phyloP scores from a whole-genome alignment of 352 stramenopile species.

The Phytophthora ramorum region DNA sequence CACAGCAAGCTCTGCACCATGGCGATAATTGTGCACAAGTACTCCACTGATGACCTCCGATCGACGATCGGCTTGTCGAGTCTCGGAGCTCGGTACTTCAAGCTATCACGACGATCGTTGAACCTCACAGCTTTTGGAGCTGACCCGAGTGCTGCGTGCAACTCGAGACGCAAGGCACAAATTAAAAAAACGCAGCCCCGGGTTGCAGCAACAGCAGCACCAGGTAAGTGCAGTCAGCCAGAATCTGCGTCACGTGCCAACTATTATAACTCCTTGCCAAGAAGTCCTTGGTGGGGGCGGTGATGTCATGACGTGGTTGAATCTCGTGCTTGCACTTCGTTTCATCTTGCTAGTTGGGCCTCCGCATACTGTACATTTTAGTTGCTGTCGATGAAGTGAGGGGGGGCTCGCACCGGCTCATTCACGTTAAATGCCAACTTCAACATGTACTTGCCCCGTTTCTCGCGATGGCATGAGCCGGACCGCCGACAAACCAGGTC shows the following conservation, averaged over 20 bases:
- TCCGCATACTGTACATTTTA: slow-evolving; percentile 12
- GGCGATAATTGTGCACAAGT: background rate
- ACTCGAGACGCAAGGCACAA: slow-evolving; percentile 2
- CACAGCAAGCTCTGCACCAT: background rate
- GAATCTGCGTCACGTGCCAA: too few relatives aligned
- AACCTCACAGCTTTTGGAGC: background rate
- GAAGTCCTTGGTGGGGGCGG: too few relatives aligned
- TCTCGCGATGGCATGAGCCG: slow-evolving; percentile 11
- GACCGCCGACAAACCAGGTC: slow-evolving; percentile 11
- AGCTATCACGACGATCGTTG: slow-evolving; percentile 3
- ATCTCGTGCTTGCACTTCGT: slow-evolving; percentile 2
- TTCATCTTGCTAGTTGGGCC: slow-evolving; percentile 19
- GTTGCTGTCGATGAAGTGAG: background rate
- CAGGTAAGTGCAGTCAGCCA: too few relatives aligned
- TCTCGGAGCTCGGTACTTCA: background rate
- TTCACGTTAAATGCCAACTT: slow-evolving; percentile 12
- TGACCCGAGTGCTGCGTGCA: background rate
- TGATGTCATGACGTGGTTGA: slow-evolving; percentile 26
- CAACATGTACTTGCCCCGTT: slow-evolving; percentile 22
- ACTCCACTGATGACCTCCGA: background rate
- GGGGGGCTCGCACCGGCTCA: slow-evolving; percentile 1
- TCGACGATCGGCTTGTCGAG: slow-evolving; percentile 11
- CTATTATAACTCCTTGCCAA: too few relatives aligned
- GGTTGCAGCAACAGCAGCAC: background rate
- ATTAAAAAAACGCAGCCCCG: background rate